phyloP scores from a whole-genome alignment of 2,329 filamentous ascomycete species.

The Fusarium irregulare region DNA sequence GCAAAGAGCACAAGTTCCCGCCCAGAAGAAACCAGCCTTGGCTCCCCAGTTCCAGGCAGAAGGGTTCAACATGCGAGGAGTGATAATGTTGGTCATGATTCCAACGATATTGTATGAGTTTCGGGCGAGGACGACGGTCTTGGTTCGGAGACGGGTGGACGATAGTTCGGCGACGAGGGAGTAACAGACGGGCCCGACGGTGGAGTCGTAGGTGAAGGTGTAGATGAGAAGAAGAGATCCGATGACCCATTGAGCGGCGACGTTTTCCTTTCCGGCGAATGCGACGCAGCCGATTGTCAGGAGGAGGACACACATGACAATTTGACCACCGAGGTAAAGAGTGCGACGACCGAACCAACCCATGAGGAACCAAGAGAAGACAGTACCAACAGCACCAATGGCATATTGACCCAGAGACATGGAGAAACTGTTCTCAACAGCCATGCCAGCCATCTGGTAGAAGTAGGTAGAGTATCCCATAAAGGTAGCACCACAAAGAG shows the following conservation, averaged over 20 bases:
- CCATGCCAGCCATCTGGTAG: constrained; percentile 57
- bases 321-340: constrained; percentile 59
- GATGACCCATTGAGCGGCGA: constrained; percentile 60
- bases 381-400: constrained; percentile 58
- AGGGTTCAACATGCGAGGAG: constrained; percentile 61
- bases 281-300: constrained; percentile 66
- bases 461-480: constrained; percentile 71
- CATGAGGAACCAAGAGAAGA: constrained; percentile 60
- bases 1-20: constrained; percentile 57
- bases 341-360: constrained; percentile 57
- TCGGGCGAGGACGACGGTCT: constrained; percentile 59
- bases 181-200: constrained; percentile 74
- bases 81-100: constrained; percentile 60
- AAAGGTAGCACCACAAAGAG: constrained; percentile 54
- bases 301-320: constrained; percentile 59
- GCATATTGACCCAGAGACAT: constrained; percentile 57
- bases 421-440: constrained; percentile 52
- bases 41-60: constrained; percentile 61
- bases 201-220: constrained; percentile 56
- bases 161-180: constrained; percentile 74
- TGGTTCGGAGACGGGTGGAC: constrained; percentile 59
- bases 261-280: constrained; percentile 57
- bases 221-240: constrained; percentile 59
- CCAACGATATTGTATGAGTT: constrained; percentile 61
- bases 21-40: constrained; percentile 61